Conservation (phyloP, 2,329 filamentous ascomycete species). For the Hypoxylon sp. region DNA sequence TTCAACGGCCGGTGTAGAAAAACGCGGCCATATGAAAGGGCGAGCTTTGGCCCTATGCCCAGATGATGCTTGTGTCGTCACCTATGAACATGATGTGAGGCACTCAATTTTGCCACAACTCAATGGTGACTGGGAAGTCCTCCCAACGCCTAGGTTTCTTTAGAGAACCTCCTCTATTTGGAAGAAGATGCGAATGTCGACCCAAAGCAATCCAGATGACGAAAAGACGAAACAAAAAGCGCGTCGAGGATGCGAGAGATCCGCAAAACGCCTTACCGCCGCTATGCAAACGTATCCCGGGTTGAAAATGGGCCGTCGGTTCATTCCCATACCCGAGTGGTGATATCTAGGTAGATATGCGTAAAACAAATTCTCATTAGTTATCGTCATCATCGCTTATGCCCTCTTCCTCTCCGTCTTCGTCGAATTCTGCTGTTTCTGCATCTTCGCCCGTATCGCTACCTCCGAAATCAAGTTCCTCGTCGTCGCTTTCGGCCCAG, state of each 20-base stretch:
- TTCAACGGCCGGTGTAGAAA: neutral
- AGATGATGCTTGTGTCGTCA: slow-evolving; percentile 1
- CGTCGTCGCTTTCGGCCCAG: slow-evolving; percentile 81
- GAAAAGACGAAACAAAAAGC: slow-evolving; percentile 21
- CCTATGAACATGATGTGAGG: slow-evolving; percentile 21
- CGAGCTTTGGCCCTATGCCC: neutral
- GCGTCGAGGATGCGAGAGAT: slow-evolving; percentile 37
- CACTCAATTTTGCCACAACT: slow-evolving; percentile 11
- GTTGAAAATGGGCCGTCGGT: slow-evolving; percentile 19
- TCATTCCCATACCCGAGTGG: slow-evolving; percentile 8
- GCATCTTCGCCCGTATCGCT: slow-evolving; percentile 74
- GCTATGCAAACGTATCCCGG: slow-evolving; percentile 51
- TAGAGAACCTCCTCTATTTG: slow-evolving; percentile 28
- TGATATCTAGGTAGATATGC: slow-evolving; percentile 12
- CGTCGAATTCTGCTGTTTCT: slow-evolving; percentile 71
- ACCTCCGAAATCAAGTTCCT: slow-evolving; percentile 82
- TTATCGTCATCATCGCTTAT: slow-evolving; percentile 66
- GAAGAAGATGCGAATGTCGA: slow-evolving; percentile 33
- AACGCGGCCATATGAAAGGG: neutral
- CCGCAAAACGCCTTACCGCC: slow-evolving; percentile 49
- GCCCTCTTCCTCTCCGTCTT: slow-evolving; percentile 67
- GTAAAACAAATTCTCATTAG: slow-evolving; percentile 41
- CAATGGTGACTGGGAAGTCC: slow-evolving; percentile 4
- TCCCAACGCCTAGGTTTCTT: slow-evolving; percentile 5
- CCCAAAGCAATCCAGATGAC: slow-evolving; percentile 29